A percentile compares a stretch with the other conserved stretches of the same genome.
These are phyloP conservation scores for Kokia cookei DNA, from an alignment of 441 rosid species.

Conservation along the genomic window DNA sequence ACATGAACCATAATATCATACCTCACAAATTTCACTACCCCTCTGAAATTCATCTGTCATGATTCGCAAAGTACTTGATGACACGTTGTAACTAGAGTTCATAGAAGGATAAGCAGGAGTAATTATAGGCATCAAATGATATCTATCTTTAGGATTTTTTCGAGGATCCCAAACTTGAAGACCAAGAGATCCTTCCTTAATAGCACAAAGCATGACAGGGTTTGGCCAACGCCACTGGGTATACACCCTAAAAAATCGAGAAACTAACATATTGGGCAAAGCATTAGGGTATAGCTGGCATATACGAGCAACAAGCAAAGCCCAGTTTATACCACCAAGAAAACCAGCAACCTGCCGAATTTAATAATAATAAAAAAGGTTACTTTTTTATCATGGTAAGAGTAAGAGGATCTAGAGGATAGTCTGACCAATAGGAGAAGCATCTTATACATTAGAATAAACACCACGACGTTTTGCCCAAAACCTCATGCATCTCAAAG, in stretches of 20 bases:
- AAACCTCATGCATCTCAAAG: constrained; percentile 89
- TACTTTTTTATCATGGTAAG: not conserved
- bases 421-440: constrained; percentile 8
- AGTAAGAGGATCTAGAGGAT: not conserved
- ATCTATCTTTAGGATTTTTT: constrained; percentile 75
- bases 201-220: constrained; percentile 86
- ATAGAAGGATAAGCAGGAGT: constrained; percentile 98
- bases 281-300: constrained; percentile 98
- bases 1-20: constrained; percentile 25
- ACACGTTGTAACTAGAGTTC: constrained; percentile 98
- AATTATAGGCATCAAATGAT: constrained; percentile 94
- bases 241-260: constrained; percentile 93
- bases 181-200: constrained; percentile 86
- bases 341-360: constrained; percentile 81
- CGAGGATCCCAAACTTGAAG: constrained; percentile 98
- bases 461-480: constrained; percentile 98
- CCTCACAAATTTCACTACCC: constrained; percentile 92
- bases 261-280: constrained; percentile 83
- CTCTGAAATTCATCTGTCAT: constrained; percentile 91
- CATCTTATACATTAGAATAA: constrained; percentile 77
- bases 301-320: constrained; percentile 96
- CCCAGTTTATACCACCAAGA: constrained; percentile 99
- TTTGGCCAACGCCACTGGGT: constrained; percentile 99
- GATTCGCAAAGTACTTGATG: constrained; percentile 76
- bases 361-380: not conserved